Percentiles rank a stretch among this genome's conserved stretches.
phyloP scores from a whole-genome alignment of 352 stramenopile genomes.

The Pythium periplocum region DNA sequence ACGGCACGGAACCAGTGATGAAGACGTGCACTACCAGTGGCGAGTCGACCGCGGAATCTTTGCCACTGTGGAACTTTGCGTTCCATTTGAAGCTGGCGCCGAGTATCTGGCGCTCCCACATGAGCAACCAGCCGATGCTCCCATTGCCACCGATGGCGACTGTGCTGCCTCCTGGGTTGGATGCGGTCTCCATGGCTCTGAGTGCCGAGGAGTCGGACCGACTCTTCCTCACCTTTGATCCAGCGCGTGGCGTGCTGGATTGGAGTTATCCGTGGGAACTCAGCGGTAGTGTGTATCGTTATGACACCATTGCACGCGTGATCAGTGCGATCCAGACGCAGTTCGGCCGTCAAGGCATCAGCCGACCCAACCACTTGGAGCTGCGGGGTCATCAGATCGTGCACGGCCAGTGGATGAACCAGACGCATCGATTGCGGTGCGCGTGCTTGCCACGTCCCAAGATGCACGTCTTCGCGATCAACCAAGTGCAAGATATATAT shows the following conservation, averaged over 20 bases:
- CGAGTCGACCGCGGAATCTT: not conserved
- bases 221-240: constrained; percentile 37
- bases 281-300: constrained; percentile 72
- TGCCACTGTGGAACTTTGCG: constrained; percentile 32
- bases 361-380: constrained; percentile 62
- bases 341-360: constrained; percentile 29
- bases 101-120: constrained; percentile 72
- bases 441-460: constrained; percentile 43
- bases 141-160: constrained; percentile 31
- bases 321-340: constrained; percentile 22
- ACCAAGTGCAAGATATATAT: constrained; percentile 81
- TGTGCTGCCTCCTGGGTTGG: constrained; percentile 5
- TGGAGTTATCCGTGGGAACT: constrained; percentile 88
- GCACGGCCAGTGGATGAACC: constrained; percentile 17
- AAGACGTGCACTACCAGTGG: not conserved
- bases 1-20: not conserved
- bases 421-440: constrained; percentile 25
- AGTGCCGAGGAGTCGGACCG: constrained; percentile 7
- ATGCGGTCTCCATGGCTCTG: constrained; percentile 10
- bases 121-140: constrained; percentile 45
- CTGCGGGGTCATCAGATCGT: constrained; percentile 49
- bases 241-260: constrained; percentile 41
- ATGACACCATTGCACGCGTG: constrained; percentile 24
- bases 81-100: constrained; percentile 76
- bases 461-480: constrained; percentile 80